Percentiles rank a stretch among this genome's conserved stretches.
These are phyloP conservation scores for Euryodendron excelsum DNA, from an alignment of 148 eudicot species.

Conservation along the genomic window DNA sequence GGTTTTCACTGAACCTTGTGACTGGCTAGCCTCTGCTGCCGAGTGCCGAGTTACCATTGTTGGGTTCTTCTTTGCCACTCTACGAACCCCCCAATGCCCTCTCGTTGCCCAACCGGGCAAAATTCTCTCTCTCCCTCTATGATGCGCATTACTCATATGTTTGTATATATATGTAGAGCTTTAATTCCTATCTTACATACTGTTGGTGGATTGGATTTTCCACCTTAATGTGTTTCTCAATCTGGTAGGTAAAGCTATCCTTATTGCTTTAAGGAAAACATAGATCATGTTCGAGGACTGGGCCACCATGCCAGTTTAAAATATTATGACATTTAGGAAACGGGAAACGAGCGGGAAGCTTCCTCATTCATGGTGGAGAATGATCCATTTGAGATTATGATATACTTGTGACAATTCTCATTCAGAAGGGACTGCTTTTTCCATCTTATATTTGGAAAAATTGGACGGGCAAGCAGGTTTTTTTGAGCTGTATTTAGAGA, in stretches of 20 bases:
- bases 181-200: not conserved
- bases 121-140: not conserved
- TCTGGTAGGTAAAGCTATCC: conserved; percentile 6
- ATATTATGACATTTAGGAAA: not conserved
- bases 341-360: not conserved
- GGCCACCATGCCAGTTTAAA: not conserved
- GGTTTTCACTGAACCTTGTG: conserved; percentile 48
- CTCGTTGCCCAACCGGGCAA: conserved; percentile 86
- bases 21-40: conserved; percentile 43
- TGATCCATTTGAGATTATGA: not conserved
- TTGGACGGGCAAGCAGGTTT: not conserved
- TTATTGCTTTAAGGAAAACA: not conserved
- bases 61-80: conserved; percentile 45
- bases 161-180: too few species aligned
- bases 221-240: not conserved
- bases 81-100: conserved; percentile 85
- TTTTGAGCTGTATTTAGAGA: conserved; percentile 13
- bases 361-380: not conserved
- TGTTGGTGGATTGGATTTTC: not conserved
- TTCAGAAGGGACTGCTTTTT: not conserved
- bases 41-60: conserved; percentile 42
- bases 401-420: not conserved
- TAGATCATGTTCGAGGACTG: not conserved
- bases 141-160: too few species aligned
- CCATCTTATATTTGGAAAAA: not conserved